A percentile compares a stretch with the other conserved stretches of the same genome.
Conservation (phyloP, 306 rosid genomes). For the Prunus mira region DNA sequence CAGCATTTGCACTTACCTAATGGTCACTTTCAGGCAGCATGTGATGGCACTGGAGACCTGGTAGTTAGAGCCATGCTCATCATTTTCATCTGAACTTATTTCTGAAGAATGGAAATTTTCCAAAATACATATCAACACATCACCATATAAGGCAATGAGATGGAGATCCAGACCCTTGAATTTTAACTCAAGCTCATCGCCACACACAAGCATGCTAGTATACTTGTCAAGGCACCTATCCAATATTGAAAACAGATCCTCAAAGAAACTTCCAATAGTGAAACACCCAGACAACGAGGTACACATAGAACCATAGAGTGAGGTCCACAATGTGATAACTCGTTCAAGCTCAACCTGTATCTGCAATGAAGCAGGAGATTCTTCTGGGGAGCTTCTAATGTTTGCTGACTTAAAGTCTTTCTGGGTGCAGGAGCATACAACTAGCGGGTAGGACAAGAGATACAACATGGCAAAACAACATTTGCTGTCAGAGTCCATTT, state of each 20-base stretch:
- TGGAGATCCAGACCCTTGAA: constrained; percentile 35
- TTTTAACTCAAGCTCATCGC: constrained; percentile 27
- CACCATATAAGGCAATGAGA: constrained; percentile 45
- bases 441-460: constrained; percentile 65
- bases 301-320: constrained; percentile 50
- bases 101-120: constrained; percentile 43
- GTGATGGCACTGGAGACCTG: constrained; percentile 27
- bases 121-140: constrained; percentile 49
- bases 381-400: constrained; percentile 27
- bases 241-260: constrained; percentile 45
- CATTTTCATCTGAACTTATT: constrained; percentile 26
- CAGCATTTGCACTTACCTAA: constrained; percentile 45
- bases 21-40: constrained; percentile 45
- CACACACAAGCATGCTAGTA: constrained; percentile 25
- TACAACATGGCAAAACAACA: constrained; percentile 37
- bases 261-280: constrained; percentile 41
- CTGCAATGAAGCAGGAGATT: constrained; percentile 26
- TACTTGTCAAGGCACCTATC: constrained; percentile 47
- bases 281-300: constrained; percentile 40
- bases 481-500: constrained; percentile 40
- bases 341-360: constrained; percentile 40
- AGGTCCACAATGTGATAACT: constrained; percentile 62
- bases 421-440: constrained; percentile 35
- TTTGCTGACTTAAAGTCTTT: constrained; percentile 31
- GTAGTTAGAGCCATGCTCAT: constrained; percentile 24